Percentiles rank a stretch among this genome's conserved stretches.
These are phyloP conservation scores for Aspergillus sclerotialis DNA, from an alignment of 2,329 filamentous ascomycete species.

Conservation along the genomic window DNA sequence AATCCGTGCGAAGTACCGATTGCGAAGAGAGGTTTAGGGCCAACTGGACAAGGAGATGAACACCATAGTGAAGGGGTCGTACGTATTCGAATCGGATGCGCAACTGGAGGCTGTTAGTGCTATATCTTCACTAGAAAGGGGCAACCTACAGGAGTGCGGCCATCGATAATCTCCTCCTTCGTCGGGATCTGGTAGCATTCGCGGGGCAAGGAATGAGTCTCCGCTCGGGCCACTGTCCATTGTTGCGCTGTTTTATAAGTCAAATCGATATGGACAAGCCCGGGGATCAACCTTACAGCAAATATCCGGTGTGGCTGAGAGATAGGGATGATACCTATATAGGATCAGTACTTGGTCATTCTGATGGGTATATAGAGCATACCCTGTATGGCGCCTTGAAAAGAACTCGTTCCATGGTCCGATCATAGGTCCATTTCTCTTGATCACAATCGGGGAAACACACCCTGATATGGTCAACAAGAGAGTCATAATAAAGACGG, in stretches of 20 bases:
- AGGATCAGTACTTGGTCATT: neutral
- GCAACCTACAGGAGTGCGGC: slow-evolving; percentile 19
- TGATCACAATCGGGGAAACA: slow-evolving; percentile 26
- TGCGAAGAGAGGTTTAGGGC: slow-evolving; percentile 25
- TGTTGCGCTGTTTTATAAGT: slow-evolving; percentile 23
- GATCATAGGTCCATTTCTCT: slow-evolving; percentile 25
- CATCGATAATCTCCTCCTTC: slow-evolving; percentile 26
- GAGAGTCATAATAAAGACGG: too few relatives aligned
- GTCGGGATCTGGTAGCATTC: slow-evolving; percentile 24
- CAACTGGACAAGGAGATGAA: slow-evolving; percentile 27
- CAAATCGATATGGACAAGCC: neutral
- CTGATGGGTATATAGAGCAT: slow-evolving; percentile 3
- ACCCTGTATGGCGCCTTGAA: slow-evolving; percentile 27
- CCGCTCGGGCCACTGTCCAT: slow-evolving; percentile 29
- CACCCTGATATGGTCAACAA: slow-evolving; percentile 14
- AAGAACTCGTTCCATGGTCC: slow-evolving; percentile 25
- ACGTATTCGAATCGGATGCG: slow-evolving; percentile 21
- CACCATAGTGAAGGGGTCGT: slow-evolving; percentile 27
- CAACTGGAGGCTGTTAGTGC: slow-evolving; percentile 9
- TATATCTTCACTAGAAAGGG: neutral
- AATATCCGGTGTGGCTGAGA: slow-evolving; percentile 26
- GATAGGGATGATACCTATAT: slow-evolving; percentile 30
- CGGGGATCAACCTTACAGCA: slow-evolving; percentile 20
- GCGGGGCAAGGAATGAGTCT: slow-evolving; percentile 24
- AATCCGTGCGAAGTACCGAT: slow-evolving; percentile 33